Evolutionary conservation across 2,329 filamentous ascomycete genomes (phyloP), one percentile per base, ranked within the genome.

Genomic region (Fusarium nurragi): DNA sequence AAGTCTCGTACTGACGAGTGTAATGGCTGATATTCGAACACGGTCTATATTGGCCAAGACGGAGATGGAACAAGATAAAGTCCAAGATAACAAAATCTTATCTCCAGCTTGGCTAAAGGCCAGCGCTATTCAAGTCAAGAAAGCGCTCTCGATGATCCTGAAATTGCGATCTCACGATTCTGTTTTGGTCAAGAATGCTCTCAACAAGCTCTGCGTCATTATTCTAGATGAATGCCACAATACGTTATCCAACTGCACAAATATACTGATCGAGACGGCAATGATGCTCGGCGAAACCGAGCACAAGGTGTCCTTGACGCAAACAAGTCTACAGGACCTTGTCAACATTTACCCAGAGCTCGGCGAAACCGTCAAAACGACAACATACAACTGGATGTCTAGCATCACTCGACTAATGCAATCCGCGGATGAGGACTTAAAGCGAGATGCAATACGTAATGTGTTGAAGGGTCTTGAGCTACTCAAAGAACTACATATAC

Each of bases 331-430:
- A 6, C 82, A 81, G 25, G 84, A 88, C 60, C 79, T 96, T 23
- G 79, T 89, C 7, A 83, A 79, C 36, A 86, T 88, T 12, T 88
- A 93, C 67, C 77, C 83, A 3, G 80, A 85, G 45, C 81, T 94
- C 3, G 79, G 84, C 5, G 87, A 90, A 21, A 79, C 86, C 4
- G 79, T 94, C 23, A 91, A 92, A 68, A 85, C 83, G 25, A 90
- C 86, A 1, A 82, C 96, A 1, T 91, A 94, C 74, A 88, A 88
- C 49, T 97, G 94, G 93, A 85, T 94, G 22, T 86, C 87, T 4
- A 89, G 92, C 37, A 84, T 99, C 18, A 90, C 94, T 6, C 86
- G 93, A 16, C 78, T 92, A 14, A 94, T 97, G 88, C 92, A 94
- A 74, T 87, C 88, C 10, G 90, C 88, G 67, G 93, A 98, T 70